phyloP scores from a whole-genome alignment of 1,284 basidiomycete genomes.

The Moesziomyces antarcticus region DNA sequence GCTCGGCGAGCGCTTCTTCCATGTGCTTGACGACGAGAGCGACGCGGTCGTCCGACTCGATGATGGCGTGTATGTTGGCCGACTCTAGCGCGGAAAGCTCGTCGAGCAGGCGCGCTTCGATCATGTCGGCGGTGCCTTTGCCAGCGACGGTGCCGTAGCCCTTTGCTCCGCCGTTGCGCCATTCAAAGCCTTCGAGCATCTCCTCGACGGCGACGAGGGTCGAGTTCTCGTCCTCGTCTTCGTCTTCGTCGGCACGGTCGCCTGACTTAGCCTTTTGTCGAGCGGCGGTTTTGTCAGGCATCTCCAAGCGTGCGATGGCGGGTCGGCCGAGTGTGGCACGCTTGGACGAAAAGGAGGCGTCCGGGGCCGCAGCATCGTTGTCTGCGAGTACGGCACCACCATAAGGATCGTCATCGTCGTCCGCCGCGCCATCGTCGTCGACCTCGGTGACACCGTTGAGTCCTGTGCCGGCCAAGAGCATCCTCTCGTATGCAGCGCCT shows the following conservation, averaged over 20 bases:
- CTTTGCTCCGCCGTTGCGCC: slow-evolving; percentile 69
- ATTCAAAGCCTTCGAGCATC: slow-evolving; percentile 98
- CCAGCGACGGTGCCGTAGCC: slow-evolving; percentile 21
- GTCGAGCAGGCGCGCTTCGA: slow-evolving; percentile 64
- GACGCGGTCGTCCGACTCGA: slow-evolving; percentile 88
- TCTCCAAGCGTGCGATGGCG: slow-evolving; percentile 30
- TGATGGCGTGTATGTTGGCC: slow-evolving; percentile 95
- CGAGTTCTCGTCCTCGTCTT: slow-evolving; percentile 60
- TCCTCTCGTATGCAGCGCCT: slow-evolving; percentile 60
- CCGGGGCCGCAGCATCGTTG: slow-evolving; percentile 11
- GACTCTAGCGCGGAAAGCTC: slow-evolving; percentile 65
- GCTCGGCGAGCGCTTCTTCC: slow-evolving; percentile 84
- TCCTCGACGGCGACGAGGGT: slow-evolving; percentile 77
- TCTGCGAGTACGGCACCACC: slow-evolving; percentile 47
- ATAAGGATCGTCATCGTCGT: slow-evolving; percentile 51
- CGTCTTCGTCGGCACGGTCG: slow-evolving; percentile 7
- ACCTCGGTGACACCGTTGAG: slow-evolving; percentile 51
- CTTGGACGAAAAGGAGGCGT: slow-evolving; percentile 24
- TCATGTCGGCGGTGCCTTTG: slow-evolving; percentile 65
- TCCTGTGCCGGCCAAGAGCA: slow-evolving; percentile 59
- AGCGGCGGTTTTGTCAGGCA: slow-evolving; percentile 7
- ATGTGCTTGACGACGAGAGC: slow-evolving; percentile 86
- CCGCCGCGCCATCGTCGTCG: slow-evolving; percentile 48
- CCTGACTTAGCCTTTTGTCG: slow-evolving; percentile 4
- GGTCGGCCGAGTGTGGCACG: slow-evolving; percentile 39